phyloP scores from a whole-genome alignment of 352 stramenopile species.

The Blastocystis sp. region DNA sequence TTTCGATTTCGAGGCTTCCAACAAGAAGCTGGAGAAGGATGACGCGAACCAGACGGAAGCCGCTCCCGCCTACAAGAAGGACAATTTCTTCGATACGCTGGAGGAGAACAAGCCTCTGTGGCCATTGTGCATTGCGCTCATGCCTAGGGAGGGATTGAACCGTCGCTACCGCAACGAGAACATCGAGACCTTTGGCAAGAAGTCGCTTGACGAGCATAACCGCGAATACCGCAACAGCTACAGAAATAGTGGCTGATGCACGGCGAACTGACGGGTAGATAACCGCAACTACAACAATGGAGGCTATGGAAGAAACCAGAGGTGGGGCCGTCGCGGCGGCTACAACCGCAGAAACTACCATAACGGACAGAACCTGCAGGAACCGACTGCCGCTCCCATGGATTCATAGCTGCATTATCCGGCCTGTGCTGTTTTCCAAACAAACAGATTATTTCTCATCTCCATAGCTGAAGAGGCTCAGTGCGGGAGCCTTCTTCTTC shows the following conservation, averaged over 20 bases:
- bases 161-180: conserved; percentile 41
- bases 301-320: neutral
- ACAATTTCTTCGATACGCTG: conserved; percentile 57
- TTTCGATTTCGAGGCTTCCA: conserved; percentile 62
- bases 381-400: neutral
- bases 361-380: neutral
- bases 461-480: neutral
- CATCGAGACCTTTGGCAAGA: conserved; percentile 41
- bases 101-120: conserved; percentile 13
- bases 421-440: neutral
- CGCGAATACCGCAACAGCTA: conserved; percentile 39
- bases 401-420: neutral
- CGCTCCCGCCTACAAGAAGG: conserved; percentile 56
- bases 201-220: conserved; percentile 47
- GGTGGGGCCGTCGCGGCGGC: conserved; percentile 5
- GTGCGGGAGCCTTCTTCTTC: neutral
- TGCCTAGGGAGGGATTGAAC: neutral
- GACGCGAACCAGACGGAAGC: neutral
- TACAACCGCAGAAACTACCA: conserved; percentile 4
- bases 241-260: neutral
- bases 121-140: neutral
- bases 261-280: neutral
- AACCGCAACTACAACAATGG: neutral
- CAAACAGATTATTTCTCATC: neutral
- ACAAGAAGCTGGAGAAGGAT: conserved; percentile 62